phyloP scores from a whole-genome alignment of 139 green algal genomes.

The Nannochloris sp. region DNA sequence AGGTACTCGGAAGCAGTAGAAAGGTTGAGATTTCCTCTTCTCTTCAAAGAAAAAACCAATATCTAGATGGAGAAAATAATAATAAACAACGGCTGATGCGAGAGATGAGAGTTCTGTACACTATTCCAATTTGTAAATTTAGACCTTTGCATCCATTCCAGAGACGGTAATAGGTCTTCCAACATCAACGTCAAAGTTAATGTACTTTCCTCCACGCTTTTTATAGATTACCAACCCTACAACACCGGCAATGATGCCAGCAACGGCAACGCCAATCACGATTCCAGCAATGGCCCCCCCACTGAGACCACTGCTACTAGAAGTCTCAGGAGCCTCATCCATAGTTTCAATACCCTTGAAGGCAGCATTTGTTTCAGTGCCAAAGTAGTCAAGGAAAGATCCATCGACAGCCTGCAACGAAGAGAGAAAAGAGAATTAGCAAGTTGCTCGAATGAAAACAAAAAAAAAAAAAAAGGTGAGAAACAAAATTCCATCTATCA shows the following conservation, averaged over 20 bases:
- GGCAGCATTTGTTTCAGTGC: neutral
- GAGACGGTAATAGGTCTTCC: neutral
- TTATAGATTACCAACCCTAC: neutral
- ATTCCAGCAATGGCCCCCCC: slow-evolving; percentile 4
- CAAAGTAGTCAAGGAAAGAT: slow-evolving; percentile 11
- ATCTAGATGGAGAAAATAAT: too few species aligned
- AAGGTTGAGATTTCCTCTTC: too few species aligned
- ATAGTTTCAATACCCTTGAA: neutral
- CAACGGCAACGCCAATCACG: neutral
- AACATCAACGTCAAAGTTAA: neutral
- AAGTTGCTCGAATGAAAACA: neutral
- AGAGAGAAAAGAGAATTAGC: neutral
- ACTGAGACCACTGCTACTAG: neutral
- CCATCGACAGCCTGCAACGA: neutral
- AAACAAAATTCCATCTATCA: neutral
- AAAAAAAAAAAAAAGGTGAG: neutral
- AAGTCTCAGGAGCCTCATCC: neutral
- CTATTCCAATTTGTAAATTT: too few species aligned
- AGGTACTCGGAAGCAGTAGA: too few species aligned
- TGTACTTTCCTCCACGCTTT: neutral
- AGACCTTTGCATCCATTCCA: too few species aligned
- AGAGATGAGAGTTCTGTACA: too few species aligned
- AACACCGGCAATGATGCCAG: neutral
- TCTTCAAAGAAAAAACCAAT: too few species aligned
- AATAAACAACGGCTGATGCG: too few species aligned